Evolutionary conservation across 495 filamentous ascomycete genomes (phyloP), one percentile per base, ranked within the genome.

Genomic region (Aspergillus baeticus): DNA sequence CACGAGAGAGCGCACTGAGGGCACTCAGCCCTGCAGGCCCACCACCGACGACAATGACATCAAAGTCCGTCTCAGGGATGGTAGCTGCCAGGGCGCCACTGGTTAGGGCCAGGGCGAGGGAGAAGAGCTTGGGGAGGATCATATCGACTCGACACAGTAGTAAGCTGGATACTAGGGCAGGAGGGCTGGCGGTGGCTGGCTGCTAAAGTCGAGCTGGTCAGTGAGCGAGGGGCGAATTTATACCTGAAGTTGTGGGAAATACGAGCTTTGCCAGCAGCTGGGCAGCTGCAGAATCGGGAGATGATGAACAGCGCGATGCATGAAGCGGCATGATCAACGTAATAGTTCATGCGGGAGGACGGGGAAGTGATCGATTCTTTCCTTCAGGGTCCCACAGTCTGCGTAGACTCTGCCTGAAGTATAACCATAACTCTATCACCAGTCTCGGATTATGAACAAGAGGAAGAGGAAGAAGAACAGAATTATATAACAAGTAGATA

Each of bases 1-100:
- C 81, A 6, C 82, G 76, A 10, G 77, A 78, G 10, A 84, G 74
- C 55, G 78, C 80, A 59, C 82, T 84, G 21, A 81, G 57, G 10
- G 77, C 73, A 29, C 67, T 74, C 6, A 81, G 71, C 0, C 79
- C 70, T 55, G 67, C 72, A 55, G 66, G 69, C 5, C 65, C 65
- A 10, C 66, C 72, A 14, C 75, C 71, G 18, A 75, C 56, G 29
- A 76, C 65, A 26, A 75, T 66, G 18, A 70, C 64, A 51, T 75
- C 72, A 53, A 64, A 73, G 50, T 63, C 55, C 22, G 60, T 61
- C 46, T 61, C 23, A 2, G 64, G 63, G 45, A 62, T 46, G 14
- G 55, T 41, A 5, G 61, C 59, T 2, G 66, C 57, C 15, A 66
- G 29, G 0, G 50, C 31, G n/a, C n/a, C n/a, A 13, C 55, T 56